phyloP scores from a whole-genome alignment of 2,329 filamentous ascomycete species.

The Paecilomyces dactylethromorphus region DNA sequence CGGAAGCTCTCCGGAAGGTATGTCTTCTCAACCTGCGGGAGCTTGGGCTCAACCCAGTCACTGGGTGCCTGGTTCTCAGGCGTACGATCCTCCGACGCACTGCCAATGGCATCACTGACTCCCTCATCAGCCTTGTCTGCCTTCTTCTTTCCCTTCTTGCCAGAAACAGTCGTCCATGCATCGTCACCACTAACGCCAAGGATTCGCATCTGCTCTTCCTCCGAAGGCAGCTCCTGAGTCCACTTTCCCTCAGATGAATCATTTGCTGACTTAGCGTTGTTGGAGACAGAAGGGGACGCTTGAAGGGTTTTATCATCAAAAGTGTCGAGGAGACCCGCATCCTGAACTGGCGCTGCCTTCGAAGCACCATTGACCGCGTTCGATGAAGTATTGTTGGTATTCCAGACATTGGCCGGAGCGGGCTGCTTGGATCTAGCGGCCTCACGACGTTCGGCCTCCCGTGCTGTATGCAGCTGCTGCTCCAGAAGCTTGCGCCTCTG shows the following conservation, averaged over 20 bases:
- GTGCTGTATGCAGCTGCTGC: conserved; percentile 73
- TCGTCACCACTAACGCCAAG: conserved; percentile 42
- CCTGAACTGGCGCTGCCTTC: conserved; percentile 11
- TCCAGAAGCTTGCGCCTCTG: conserved; percentile 70
- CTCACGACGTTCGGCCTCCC: conserved; percentile 79
- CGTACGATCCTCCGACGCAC: conserved; percentile 29
- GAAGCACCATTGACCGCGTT: conserved; percentile 17
- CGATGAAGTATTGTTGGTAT: conserved; percentile 27
- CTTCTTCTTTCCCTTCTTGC: conserved; percentile 51
- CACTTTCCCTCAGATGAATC: conserved; percentile 31
- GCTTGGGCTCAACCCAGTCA: conserved; percentile 24
- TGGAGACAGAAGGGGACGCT: conserved; percentile 1
- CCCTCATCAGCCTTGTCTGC: conserved; percentile 35
- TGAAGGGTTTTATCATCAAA: conserved; percentile 26
- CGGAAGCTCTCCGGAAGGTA: conserved; percentile 26
- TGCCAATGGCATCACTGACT: conserved; percentile 41
- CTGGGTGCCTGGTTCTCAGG: conserved; percentile 24
- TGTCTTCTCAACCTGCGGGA: conserved; percentile 24
- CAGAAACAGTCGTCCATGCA: conserved; percentile 56
- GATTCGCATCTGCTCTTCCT: conserved; percentile 55
- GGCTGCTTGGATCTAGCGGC: conserved; percentile 43
- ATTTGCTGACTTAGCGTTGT: conserved; percentile 9
- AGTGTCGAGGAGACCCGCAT: conserved; percentile 35
- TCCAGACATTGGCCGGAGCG: conserved; percentile 49
- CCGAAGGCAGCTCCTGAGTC: conserved; percentile 47